phyloP scores from a whole-genome alignment of 495 filamentous ascomycete genomes.

The Trichoderma parareesei region DNA sequence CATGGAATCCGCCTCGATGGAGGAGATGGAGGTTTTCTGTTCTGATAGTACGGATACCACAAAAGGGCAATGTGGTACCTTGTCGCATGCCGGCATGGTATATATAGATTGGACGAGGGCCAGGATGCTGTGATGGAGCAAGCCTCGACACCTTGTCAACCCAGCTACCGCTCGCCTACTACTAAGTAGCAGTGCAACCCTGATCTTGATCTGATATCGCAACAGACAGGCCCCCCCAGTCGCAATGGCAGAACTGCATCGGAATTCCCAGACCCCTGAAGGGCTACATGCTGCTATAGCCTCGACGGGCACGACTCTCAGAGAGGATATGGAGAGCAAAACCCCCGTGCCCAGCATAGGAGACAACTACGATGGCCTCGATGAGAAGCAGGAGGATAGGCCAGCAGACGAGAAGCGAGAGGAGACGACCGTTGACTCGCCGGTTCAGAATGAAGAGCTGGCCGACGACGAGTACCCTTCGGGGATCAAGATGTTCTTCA shows the following conservation, averaged over 20 bases:
- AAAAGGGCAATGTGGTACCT: too few relatives aligned
- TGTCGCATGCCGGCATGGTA: background rate
- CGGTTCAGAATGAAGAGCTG: background rate
- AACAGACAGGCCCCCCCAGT: background rate
- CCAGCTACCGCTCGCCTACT: background rate
- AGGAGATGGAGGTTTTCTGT: background rate
- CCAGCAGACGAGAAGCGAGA: background rate
- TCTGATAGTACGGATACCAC: background rate
- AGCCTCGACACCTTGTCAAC: background rate
- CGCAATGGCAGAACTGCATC: background rate
- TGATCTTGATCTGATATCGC: background rate
- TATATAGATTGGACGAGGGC: background rate
- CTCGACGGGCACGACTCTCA: background rate
- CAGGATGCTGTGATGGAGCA: background rate
- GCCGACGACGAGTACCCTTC: conserved; percentile 22
- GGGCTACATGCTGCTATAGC: background rate
- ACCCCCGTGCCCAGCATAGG: background rate
- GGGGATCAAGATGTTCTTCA: conserved; percentile 23
- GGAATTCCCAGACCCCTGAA: background rate
- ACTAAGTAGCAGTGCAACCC: background rate
- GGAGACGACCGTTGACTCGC: background rate
- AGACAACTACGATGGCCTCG: background rate
- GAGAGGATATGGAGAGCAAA: background rate
- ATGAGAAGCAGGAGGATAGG: background rate
- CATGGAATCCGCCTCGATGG: too few relatives aligned